phyloP scores from a whole-genome alignment of 2,329 filamentous ascomycete species.

The Colletotrichum karsti region DNA sequence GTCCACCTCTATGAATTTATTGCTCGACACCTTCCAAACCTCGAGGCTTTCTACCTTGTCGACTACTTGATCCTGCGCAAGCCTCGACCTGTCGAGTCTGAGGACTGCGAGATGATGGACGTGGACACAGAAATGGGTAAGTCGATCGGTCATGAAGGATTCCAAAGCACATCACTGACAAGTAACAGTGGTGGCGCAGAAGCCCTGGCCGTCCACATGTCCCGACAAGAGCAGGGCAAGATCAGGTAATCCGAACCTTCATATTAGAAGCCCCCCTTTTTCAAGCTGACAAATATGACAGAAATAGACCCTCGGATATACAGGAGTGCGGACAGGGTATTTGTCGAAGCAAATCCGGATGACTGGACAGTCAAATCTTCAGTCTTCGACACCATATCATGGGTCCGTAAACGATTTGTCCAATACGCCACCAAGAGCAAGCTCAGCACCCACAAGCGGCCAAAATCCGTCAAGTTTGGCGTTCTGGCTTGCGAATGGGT shows the following conservation, averaged over 20 bases:
- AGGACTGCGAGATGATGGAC: not conserved
- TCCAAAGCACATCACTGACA: not conserved
- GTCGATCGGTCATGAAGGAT: too few species aligned
- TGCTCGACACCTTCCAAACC: constrained; percentile 47
- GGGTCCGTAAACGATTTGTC: constrained; percentile 48
- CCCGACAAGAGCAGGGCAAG: too few species aligned
- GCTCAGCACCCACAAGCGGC: constrained; percentile 39
- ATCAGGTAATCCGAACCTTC: too few species aligned
- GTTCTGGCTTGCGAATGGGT: constrained; percentile 52
- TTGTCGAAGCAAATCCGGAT: constrained; percentile 42
- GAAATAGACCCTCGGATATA: constrained; percentile 22
- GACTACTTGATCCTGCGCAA: constrained; percentile 51
- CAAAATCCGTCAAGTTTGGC: constrained; percentile 48
- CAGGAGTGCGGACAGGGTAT: constrained; percentile 37
- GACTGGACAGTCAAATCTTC: constrained; percentile 45
- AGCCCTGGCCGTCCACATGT: too few species aligned
- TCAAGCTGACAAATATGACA: not conserved
- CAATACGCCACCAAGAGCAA: constrained; percentile 44
- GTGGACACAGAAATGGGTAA: too few species aligned
- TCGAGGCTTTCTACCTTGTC: constrained; percentile 54
- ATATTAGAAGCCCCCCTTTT: too few species aligned
- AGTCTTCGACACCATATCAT: constrained; percentile 44
- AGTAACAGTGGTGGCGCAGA: too few species aligned
- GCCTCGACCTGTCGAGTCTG: not conserved
- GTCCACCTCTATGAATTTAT: constrained; percentile 54